Evolutionary conservation across 208 protist genomes (phyloP).

Genomic region (Giardia muris): DNA sequence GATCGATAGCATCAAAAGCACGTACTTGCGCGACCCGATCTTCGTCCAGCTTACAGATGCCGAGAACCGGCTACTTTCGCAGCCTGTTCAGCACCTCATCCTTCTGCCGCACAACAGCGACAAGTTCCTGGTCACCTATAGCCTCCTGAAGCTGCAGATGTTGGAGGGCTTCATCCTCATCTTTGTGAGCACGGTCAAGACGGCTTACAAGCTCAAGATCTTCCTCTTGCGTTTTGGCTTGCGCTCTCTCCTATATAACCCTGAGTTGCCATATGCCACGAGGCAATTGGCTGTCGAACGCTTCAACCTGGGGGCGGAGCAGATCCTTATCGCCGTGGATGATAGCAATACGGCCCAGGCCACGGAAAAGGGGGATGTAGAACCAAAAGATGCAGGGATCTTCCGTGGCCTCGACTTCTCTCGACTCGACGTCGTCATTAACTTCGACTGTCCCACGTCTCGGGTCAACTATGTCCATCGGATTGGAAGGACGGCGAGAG

Average conservation of each 20-base stretch:
- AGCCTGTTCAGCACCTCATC: not conserved
- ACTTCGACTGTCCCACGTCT: conserved; percentile 26
- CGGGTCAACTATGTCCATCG: conserved; percentile 18
- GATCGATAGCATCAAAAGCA: not conserved
- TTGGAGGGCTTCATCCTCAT: not conserved
- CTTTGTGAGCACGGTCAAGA: not conserved
- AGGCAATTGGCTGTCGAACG: not conserved
- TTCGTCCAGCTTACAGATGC: not conserved
- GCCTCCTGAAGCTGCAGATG: not conserved
- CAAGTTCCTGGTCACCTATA: not conserved
- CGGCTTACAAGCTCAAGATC: not conserved
- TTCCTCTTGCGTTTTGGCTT: not conserved
- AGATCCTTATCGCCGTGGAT: not conserved
- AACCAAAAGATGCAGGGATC: not conserved
- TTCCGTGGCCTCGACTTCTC: conserved; percentile 20
- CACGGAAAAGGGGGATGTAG: not conserved
- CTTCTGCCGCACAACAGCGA: not conserved
- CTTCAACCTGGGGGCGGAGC: not conserved
- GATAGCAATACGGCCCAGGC: not conserved
- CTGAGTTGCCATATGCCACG: not conserved
- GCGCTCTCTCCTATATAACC: not conserved
- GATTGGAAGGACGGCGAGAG: conserved; percentile 13
- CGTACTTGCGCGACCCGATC: not conserved
- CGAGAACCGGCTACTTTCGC: not conserved
- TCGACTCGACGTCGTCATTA: conserved; percentile 11